A percentile compares a stretch with the other conserved stretches of the same genome.
Evolutionary conservation across 2,329 filamentous ascomycete genomes (phyloP).

Genomic region (Alternaria ventricosa): DNA sequence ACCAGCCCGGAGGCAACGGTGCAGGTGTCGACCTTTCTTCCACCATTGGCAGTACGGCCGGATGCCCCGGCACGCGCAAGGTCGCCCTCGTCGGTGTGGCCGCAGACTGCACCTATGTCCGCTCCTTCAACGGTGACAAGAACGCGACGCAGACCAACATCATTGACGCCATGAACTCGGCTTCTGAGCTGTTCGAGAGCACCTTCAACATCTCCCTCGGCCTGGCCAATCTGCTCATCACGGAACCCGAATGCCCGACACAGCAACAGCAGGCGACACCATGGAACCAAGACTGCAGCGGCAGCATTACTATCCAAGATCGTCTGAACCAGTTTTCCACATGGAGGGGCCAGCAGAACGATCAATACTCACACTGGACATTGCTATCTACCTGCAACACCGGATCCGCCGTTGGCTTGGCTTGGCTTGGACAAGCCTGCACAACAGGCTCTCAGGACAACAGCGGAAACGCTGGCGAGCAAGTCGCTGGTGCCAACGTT

Average conservation of each 20-base stretch:
- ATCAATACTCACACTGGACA: conserved; percentile 93
- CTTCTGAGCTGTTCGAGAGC: conserved; percentile 85
- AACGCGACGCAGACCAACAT: conserved; percentile 74
- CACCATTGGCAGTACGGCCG: conserved; percentile 81
- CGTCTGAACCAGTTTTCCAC: conserved; percentile 86
- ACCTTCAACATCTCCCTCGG: conserved; percentile 96
- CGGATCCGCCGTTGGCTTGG: conserved; percentile 83
- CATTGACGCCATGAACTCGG: conserved; percentile 82
- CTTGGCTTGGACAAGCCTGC: conserved; percentile 92
- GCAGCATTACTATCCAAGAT: conserved; percentile 68
- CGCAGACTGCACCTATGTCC: conserved; percentile 89
- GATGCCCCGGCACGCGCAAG: conserved; percentile 88
- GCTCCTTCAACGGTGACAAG: conserved; percentile 74
- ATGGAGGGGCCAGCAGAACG: conserved; percentile 80
- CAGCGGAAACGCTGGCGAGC: conserved; percentile 64
- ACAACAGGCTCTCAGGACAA: conserved; percentile 61
- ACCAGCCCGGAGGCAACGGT: conserved; percentile 72
- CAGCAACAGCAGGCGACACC: conserved; percentile 69
- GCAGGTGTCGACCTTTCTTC: conserved; percentile 78
- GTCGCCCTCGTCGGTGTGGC: conserved; percentile 91
- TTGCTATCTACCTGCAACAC: conserved; percentile 83
- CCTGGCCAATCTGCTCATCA: conserved; percentile 83
- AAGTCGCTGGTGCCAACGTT: conserved; percentile 85
- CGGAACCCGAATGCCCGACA: conserved; percentile 75
- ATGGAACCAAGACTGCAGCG: conserved; percentile 83